Evolutionary conservation across 2,329 filamentous ascomycete genomes (phyloP), one percentile per base, ranked within the genome.

Genomic region (Elsinoe perseae): DNA sequence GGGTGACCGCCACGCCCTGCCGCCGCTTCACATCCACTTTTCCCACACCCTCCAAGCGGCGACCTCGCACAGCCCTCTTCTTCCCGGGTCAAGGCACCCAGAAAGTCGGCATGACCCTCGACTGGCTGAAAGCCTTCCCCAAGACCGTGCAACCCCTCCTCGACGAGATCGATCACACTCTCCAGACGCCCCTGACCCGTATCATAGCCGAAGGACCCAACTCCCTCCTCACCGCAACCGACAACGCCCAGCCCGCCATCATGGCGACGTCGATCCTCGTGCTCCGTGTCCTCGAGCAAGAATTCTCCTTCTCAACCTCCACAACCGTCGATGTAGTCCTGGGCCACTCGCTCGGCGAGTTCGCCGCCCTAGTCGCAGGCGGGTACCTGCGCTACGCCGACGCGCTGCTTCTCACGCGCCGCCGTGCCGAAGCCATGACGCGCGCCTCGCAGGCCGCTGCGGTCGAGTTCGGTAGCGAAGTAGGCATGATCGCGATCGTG

Each of bases 191-290:
- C 60, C 79, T 97, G 57, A 90, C 88, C 36, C 77, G 79, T 23
- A 79, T 92, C 58, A 95, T 96, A 63, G 83, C 85, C 58, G 77
- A 87, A 25, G 91, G 92, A 0, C 87, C 92, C 1, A 88, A 87
- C 63, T 83, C 82, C 56, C 73, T 78, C 53, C 81, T 97, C 56
- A 95, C 88, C 38, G 80, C 82, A 57, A 96, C 92, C 3, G 82
- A 87, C 61, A 91, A 95, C 68, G 87, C 92, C 3, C 92, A 97
- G 71, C 92, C 92, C 1, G 91, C 92, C 64, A 95, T 96, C 70
- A 95, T 97, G 89, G 89, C 90, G 12, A 93, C 89, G 3, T 95
- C 89, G 25, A 84, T 96, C 66, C 80, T 95, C 58, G 95, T 96
- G 66, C 79, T 96, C 56, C 85, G 88, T 56, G 84, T 96, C 59